These are phyloP conservation scores for Pseudogymnoascus sp. DNA, from an alignment of 2,329 filamentous ascomycete genomes.

Conservation along the genomic window DNA sequence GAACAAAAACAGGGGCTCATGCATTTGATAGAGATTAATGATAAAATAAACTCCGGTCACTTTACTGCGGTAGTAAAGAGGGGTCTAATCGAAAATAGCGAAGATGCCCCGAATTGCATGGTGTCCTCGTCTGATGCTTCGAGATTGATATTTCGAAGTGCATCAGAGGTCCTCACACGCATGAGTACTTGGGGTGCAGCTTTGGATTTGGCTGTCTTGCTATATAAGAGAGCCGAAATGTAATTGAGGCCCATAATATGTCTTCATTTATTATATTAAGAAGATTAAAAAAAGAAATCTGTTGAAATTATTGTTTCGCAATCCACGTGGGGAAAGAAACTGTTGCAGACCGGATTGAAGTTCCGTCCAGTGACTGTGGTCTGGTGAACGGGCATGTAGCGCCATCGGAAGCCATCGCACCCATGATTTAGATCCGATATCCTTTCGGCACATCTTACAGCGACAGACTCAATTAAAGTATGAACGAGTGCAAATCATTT, in stretches of 20 bases:
- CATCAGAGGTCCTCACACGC: constrained; percentile 20
- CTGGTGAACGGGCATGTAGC: background rate
- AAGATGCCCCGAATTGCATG: background rate
- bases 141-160: constrained; percentile 20
- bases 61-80: constrained; percentile 15
- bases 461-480: background rate
- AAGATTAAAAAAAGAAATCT: background rate
- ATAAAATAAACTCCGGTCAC: constrained; percentile 9
- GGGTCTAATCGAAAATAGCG: constrained; percentile 3
- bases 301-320: background rate
- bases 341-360: background rate
- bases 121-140: background rate
- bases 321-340: background rate
- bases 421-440: background rate
- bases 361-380: background rate
- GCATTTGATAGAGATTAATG: background rate
- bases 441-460: background rate
- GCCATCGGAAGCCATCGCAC: background rate
- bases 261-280: background rate
- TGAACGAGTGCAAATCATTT: background rate
- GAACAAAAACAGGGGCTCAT: constrained; percentile 12
- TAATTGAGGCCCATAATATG: background rate
- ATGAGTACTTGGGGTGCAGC: constrained; percentile 21
- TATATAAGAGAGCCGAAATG: constrained; percentile 19
- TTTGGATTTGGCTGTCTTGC: constrained; percentile 19